phyloP scores from a whole-genome alignment of 2,329 filamentous ascomycete species.

The Microdochium nivale region DNA sequence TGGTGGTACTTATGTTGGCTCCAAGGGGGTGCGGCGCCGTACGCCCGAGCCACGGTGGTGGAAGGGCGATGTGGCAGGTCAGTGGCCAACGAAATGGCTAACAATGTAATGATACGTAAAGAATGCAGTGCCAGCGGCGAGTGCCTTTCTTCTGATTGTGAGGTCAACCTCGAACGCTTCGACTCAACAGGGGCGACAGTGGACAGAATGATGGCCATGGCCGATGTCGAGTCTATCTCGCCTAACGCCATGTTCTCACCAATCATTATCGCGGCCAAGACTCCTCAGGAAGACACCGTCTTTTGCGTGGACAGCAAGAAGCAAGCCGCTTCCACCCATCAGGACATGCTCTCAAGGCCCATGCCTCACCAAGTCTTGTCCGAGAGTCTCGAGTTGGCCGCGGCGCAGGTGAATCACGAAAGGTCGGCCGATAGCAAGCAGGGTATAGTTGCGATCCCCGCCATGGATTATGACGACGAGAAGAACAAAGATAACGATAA shows the following conservation, averaged over 20 bases:
- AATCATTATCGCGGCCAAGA: background rate
- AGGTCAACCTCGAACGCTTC: background rate
- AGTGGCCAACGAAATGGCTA: background rate
- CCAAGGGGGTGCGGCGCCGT: slow-evolving; percentile 40
- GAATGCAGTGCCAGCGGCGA: background rate
- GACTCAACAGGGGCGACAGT: slow-evolving; percentile 1
- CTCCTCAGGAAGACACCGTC: background rate
- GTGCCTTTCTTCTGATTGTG: background rate
- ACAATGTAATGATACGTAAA: background rate
- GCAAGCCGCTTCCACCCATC: background rate
- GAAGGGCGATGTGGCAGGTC: slow-evolving; percentile 1
- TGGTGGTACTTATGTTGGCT: slow-evolving; percentile 41
- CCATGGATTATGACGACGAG: slow-evolving; percentile 2
- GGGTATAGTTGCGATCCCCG: slow-evolving; percentile 6
- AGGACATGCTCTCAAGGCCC: background rate
- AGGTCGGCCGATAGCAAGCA: no score
- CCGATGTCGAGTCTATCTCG: background rate
- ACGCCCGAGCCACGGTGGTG: slow-evolving; percentile 21
- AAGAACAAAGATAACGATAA: background rate
- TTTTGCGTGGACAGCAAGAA: background rate
- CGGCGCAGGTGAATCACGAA: slow-evolving; percentile 8
- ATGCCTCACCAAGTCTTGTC: slow-evolving; percentile 1
- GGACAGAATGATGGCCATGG: background rate
- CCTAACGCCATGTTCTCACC: background rate
- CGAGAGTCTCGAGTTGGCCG: background rate